phyloP scores from a whole-genome alignment of 371 early-diverging fungal species.

The Lichtheimia ornata region DNA sequence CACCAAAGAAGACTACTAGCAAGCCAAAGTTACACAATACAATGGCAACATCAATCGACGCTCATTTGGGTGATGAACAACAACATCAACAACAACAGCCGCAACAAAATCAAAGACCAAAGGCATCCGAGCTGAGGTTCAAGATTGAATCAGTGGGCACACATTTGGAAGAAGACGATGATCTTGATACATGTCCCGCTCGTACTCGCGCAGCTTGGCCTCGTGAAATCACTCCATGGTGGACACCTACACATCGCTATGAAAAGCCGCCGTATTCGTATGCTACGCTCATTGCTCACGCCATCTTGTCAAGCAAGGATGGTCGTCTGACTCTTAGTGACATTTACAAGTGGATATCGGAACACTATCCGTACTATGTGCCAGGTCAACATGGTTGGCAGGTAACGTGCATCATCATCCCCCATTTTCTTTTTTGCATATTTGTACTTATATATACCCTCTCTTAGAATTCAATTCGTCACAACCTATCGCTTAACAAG shows the following conservation, averaged over 20 bases:
- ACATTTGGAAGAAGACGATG: slow-evolving; percentile 48
- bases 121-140: slow-evolving; percentile 28
- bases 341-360: slow-evolving; percentile 91
- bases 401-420: slow-evolving; percentile 43
- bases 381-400: slow-evolving; percentile 83
- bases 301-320: slow-evolving; percentile 77
- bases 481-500: slow-evolving; percentile 95
- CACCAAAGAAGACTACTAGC: slow-evolving; percentile 4
- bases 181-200: slow-evolving; percentile 44
- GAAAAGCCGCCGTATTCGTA: slow-evolving; percentile 91
- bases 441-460: not conserved
- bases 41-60: not conserved
- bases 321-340: slow-evolving; percentile 85
- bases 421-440: not conserved
- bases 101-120: slow-evolving; percentile 5
- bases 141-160: slow-evolving; percentile 44
- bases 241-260: slow-evolving; percentile 40
- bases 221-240: slow-evolving; percentile 44
- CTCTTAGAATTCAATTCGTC: slow-evolving; percentile 94
- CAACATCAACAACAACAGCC: slow-evolving; percentile 9
- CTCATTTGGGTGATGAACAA: not conserved
- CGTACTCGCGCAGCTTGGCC: slow-evolving; percentile 42
- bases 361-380: slow-evolving; percentile 76
- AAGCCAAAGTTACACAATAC: slow-evolving; percentile 10
- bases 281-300: slow-evolving; percentile 90